Conservation (phyloP, 2,329 filamentous ascomycete genomes). For the Colletotrichum sp. region DNA sequence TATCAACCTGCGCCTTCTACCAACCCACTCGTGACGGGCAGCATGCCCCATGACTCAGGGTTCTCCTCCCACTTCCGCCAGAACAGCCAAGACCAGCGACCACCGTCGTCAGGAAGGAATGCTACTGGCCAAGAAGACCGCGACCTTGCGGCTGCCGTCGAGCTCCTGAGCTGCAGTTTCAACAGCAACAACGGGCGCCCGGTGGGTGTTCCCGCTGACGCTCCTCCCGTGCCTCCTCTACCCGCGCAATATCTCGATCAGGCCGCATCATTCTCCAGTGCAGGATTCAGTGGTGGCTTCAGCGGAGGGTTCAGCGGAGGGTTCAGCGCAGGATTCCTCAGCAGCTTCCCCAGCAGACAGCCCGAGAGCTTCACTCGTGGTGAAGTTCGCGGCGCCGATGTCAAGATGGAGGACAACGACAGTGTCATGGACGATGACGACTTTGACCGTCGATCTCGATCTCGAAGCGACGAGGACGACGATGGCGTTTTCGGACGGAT, state of each 20-base stretch:
- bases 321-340: conserved; percentile 63
- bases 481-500: conserved; percentile 95
- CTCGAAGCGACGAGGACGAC: conserved; percentile 84
- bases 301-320: conserved; percentile 64
- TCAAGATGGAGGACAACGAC: conserved; percentile 72
- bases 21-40: conserved; percentile 53
- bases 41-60: conserved; percentile 53
- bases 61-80: conserved; percentile 68
- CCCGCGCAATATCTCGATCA: conserved; percentile 79
- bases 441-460: conserved; percentile 63
- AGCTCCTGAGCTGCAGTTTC: conserved; percentile 90
- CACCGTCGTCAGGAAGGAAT: conserved; percentile 79
- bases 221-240: conserved; percentile 86
- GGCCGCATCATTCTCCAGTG: conserved; percentile 58
- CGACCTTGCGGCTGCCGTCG: conserved; percentile 87
- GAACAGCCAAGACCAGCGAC: conserved; percentile 71
- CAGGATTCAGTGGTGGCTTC: conserved; percentile 48
- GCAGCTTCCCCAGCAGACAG: conserved; percentile 64
- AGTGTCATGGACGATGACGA: conserved; percentile 70
- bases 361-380: conserved; percentile 70
- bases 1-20: conserved; percentile 74
- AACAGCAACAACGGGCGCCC: conserved; percentile 72
- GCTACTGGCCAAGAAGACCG: conserved; percentile 80
- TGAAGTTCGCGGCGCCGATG: conserved; percentile 59
- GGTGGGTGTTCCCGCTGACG: conserved; percentile 68